Evolutionary conservation across 1,139 yeast species (phyloP).

Genomic region (Blastobotrys apis): DNA sequence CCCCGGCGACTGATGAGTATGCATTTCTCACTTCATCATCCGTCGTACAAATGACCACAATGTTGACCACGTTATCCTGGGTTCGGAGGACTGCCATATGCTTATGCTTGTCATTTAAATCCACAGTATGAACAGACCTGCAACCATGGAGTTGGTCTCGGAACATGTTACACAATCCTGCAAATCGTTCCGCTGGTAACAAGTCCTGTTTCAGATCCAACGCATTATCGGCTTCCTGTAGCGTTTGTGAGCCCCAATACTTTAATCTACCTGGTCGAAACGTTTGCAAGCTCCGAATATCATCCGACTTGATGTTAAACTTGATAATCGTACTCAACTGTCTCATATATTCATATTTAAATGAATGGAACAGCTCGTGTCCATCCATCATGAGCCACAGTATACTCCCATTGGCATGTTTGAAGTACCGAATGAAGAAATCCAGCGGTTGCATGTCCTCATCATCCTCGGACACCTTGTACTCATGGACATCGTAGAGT

Average conservation of each 20-base stretch:
- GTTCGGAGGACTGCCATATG: conserved; percentile 1
- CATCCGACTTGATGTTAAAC: not conserved
- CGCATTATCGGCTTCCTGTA: not conserved
- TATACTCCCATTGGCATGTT: not conserved
- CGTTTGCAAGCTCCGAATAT: not conserved
- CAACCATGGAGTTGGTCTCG: not conserved
- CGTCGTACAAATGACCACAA: not conserved
- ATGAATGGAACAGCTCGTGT: not conserved
- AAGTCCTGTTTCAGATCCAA: not conserved
- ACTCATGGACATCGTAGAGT: not conserved
- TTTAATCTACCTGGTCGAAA: not conserved
- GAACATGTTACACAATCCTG: not conserved
- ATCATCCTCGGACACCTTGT: not conserved
- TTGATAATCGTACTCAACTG: not conserved
- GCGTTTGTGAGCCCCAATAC: not conserved
- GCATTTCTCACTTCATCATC: not conserved
- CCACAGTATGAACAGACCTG: not conserved
- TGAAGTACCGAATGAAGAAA: not conserved
- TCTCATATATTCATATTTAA: not conserved
- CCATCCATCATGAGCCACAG: not conserved
- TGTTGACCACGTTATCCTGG: not conserved
- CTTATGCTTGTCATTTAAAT: not conserved
- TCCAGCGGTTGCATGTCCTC: not conserved
- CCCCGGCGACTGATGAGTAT: not conserved
- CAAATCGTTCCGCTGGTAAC: not conserved